Evolutionary conservation across 257 asterid species (phyloP).

Genomic region (Jaltomata sinuosa): DNA sequence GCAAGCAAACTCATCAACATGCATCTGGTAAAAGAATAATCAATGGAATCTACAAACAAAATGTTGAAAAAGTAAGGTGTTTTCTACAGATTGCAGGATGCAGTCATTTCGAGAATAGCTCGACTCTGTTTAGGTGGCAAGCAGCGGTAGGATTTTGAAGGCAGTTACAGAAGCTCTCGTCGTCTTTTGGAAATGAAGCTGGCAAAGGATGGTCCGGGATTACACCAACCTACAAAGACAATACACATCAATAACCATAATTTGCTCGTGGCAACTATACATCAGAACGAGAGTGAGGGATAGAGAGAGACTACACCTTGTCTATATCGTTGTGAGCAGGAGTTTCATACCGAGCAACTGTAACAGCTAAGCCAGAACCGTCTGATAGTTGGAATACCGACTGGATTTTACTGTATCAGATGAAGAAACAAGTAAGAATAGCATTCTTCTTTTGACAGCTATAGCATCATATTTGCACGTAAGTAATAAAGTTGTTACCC

Average conservation of each 20-base stretch:
- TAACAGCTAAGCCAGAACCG: slow-evolving; percentile 94
- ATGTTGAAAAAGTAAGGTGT: neutral
- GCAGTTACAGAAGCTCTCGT: slow-evolving; percentile 75
- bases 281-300: neutral
- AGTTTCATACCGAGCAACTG: slow-evolving; percentile 95
- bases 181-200: slow-evolving; percentile 77
- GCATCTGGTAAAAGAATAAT: slow-evolving; percentile 20
- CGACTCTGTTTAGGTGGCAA: slow-evolving; percentile 56
- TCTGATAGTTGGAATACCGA: slow-evolving; percentile 93
- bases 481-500: slow-evolving; percentile 39
- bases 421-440: slow-evolving; percentile 1
- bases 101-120: slow-evolving; percentile 48
- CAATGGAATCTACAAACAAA: slow-evolving; percentile 1
- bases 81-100: neutral
- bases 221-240: slow-evolving; percentile 57
- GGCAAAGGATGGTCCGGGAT: slow-evolving; percentile 83
- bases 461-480: neutral
- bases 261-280: neutral
- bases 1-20: neutral
- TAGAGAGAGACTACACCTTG: slow-evolving; percentile 45
- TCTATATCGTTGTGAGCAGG: slow-evolving; percentile 89
- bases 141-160: slow-evolving; percentile 70
- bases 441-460: neutral
- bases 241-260: neutral
- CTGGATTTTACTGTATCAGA: slow-evolving; percentile 69